Base-by-base conservation (phyloP, 805 yeast genomes). In the Babjeviella inositovora region DNA sequence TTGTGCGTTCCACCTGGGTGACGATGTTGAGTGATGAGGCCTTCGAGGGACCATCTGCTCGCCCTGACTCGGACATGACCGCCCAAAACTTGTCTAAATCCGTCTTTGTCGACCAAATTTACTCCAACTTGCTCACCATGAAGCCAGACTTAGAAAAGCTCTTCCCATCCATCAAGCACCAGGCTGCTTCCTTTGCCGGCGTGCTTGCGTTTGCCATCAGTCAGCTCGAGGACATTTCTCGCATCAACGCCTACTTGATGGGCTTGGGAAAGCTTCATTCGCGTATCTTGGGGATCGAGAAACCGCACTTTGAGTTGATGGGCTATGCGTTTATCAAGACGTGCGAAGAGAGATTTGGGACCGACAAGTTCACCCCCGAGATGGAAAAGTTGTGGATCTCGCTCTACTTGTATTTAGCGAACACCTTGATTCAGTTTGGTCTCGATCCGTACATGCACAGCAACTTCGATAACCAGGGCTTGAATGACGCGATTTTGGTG, bases 141-240 rank as follows among this genome's bases (percentile, higher is more conserved):
- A 67, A 62, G 32, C 70, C 80, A 0, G 50, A 50, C 8, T 52
- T 81, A 30, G 81, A 72, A 33, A 56, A 51, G 18, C 40, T 70
- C 38, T 77, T 75, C 41, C 92, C 93, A 0, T 67, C 79, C 5
- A 67, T 79, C 32, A 62, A 63, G 31, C 84, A 76, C 39, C 93
- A 81, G 47, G 82, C 90, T 1, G 64, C 69, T 9, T 64, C 85
- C 6, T 73, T 80, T 51, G 82, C 87, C 1, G 84, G 85, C 5
- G 80, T 80, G 11, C 43, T 81, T 34, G 63, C 77, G 14, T 57
- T 69, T 20, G 76, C 85, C 3, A 66, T 80, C 28, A 46, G 61
- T 14, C 69, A 68, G 32, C 50, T 80, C 24, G 84, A 75, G 25
- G 58, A 70, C 32, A 50, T 79, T 24, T 38, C 57, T 3, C 43